These are phyloP conservation scores for Digitaria exilis DNA, from an alignment of 202 grass and related monocot genomes.

Conservation along the genomic window DNA sequence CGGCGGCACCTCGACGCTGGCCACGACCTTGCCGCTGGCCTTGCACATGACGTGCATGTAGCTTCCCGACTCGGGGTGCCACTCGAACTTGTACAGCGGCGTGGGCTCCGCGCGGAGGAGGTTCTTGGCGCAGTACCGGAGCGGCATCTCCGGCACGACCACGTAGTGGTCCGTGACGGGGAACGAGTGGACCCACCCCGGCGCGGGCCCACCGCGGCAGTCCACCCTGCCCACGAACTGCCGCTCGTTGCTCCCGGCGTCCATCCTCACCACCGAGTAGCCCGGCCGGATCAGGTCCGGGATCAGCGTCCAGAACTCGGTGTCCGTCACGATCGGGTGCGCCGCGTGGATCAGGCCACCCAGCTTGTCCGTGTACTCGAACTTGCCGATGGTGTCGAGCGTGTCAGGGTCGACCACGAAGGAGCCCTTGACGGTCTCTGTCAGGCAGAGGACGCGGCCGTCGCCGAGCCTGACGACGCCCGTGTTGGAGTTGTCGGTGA, in stretches of 20 bases:
- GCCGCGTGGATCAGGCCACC: slow-evolving; percentile 88
- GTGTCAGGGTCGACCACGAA: slow-evolving; percentile 90
- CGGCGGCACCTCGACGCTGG: slow-evolving; percentile 93
- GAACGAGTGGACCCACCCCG: slow-evolving; percentile 99
- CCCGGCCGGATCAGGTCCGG: slow-evolving; percentile 85
- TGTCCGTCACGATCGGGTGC: slow-evolving; percentile 81
- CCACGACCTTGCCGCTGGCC: slow-evolving; percentile 86
- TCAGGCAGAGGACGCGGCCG: slow-evolving; percentile 93
- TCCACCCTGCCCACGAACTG: slow-evolving; percentile 76
- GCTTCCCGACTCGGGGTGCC: slow-evolving; percentile 76
- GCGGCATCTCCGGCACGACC: slow-evolving; percentile 94
- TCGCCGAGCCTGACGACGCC: slow-evolving; percentile 87
- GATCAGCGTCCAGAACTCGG: slow-evolving; percentile 85
- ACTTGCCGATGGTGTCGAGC: slow-evolving; percentile 84
- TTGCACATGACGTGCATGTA: slow-evolving; percentile 99
- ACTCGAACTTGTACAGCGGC: slow-evolving; percentile 98
- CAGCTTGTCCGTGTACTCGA: slow-evolving; percentile 74
- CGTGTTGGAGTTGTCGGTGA: slow-evolving; percentile 99
- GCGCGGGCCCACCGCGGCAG: slow-evolving; percentile 82
- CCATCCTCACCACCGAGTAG: slow-evolving; percentile 75
- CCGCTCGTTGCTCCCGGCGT: slow-evolving; percentile 77
- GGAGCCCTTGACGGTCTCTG: slow-evolving; percentile 90
- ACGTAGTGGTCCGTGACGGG: slow-evolving; percentile 86
- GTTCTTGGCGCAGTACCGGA: slow-evolving; percentile 88
- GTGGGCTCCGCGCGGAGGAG: slow-evolving; percentile 93